A percentile compares a stretch with the other conserved stretches of the same genome.
Evolutionary conservation across 106 monocot species (phyloP).

Genomic region (Chionographis japonica): DNA sequence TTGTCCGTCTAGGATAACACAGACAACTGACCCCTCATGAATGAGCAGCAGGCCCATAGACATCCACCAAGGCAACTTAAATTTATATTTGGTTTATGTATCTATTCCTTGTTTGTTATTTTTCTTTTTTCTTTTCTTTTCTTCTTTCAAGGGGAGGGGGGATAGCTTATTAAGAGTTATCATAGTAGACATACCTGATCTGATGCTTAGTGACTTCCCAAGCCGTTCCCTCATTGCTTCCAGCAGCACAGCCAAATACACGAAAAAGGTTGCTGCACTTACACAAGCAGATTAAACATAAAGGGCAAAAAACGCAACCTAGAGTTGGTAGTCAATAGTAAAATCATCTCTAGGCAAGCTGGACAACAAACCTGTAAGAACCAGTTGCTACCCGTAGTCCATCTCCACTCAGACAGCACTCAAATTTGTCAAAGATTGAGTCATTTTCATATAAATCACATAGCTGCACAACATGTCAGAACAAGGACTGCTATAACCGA

Average conservation of each 20-base stretch:
- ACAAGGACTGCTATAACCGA: background rate
- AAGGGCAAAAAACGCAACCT: background rate
- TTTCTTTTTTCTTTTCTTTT: too few species aligned
- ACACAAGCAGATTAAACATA: background rate
- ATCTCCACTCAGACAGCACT: constrained; percentile 50
- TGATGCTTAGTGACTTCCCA: constrained; percentile 66
- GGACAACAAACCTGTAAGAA: constrained; percentile 52
- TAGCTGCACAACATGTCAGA: constrained; percentile 10
- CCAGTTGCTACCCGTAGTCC: constrained; percentile 56
- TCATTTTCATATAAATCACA: constrained; percentile 51
- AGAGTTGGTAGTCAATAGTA: background rate
- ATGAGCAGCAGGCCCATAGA: too few species aligned
- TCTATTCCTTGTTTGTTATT: too few species aligned
- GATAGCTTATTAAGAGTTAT: background rate
- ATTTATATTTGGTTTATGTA: too few species aligned
- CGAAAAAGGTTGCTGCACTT: constrained; percentile 62
- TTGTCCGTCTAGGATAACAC: too few species aligned
- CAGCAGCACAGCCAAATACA: constrained; percentile 57
- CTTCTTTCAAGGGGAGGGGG: too few species aligned
- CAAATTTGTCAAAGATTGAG: constrained; percentile 54
- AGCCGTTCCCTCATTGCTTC: constrained; percentile 52
- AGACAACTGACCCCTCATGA: too few species aligned
- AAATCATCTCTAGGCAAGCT: background rate
- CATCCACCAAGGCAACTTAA: too few species aligned
- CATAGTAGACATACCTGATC: constrained; percentile 36